A percentile compares a stretch with the other conserved stretches of the same genome.
Evolutionary conservation across 768 basidiomycete genomes (phyloP).

Genomic region (Lactifluus echinatus): DNA sequence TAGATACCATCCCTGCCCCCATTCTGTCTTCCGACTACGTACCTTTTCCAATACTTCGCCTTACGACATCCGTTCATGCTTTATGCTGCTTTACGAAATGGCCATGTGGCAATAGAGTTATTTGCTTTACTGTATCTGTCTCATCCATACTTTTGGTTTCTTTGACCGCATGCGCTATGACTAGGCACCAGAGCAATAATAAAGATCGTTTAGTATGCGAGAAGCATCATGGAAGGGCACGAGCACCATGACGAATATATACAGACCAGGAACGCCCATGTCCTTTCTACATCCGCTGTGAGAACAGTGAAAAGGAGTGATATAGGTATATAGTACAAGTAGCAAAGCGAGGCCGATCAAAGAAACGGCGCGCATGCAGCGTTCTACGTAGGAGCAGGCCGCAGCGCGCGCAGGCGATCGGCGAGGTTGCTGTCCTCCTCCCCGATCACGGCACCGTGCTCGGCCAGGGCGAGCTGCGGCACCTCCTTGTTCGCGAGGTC

Average conservation of each 20-base stretch:
- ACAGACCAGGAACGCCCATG: background rate
- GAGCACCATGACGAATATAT: background rate
- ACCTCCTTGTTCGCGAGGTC: slow-evolving; percentile 70
- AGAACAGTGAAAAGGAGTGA: background rate
- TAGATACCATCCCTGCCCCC: background rate
- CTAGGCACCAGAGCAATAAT: background rate
- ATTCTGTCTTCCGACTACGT: background rate
- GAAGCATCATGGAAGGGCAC: background rate
- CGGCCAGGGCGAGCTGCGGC: slow-evolving; percentile 45
- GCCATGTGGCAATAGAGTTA: background rate
- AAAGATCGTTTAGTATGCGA: background rate
- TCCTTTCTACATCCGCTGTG: slow-evolving; percentile 4
- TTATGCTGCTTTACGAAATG: background rate
- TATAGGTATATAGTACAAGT: background rate
- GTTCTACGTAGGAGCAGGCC: slow-evolving; percentile 60
- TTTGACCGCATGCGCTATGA: background rate
- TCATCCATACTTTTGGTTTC: background rate
- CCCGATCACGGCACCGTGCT: slow-evolving; percentile 33
- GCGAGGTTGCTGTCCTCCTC: slow-evolving; percentile 81
- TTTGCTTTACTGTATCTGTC: background rate
- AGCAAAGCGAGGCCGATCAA: background rate
- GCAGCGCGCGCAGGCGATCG: slow-evolving; percentile 78
- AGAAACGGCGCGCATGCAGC: background rate
- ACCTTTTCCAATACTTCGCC: background rate
- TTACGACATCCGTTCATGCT: background rate